A percentile compares a stretch with the other conserved stretches of the same genome.
Conservation (phyloP, 2,329 filamentous ascomycete genomes). For the Penicillium sp. region DNA sequence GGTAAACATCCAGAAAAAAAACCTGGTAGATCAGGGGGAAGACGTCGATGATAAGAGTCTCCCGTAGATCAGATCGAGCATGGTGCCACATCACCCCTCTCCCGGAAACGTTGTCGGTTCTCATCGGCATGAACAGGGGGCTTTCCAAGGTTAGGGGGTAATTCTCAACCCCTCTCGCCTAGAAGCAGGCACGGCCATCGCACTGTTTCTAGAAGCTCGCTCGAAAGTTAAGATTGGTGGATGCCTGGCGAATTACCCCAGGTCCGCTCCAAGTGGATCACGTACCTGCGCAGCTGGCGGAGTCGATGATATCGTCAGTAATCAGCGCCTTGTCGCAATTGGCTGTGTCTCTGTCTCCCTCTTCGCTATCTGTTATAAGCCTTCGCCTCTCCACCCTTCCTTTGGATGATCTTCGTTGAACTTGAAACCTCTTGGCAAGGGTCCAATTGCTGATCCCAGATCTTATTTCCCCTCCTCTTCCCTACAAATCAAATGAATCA, state of each 20-base stretch:
- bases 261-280: conserved; percentile 27
- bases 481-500: not conserved
- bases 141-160: not conserved
- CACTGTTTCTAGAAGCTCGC: conserved; percentile 26
- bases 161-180: conserved; percentile 19
- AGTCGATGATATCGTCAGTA: conserved; percentile 26
- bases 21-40: conserved; percentile 3
- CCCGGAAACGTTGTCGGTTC: conserved; percentile 18
- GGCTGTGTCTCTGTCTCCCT: conserved; percentile 10
- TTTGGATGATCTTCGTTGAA: conserved; percentile 21
- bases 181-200: conserved; percentile 12
- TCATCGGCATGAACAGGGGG: conserved; percentile 15
- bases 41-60: not conserved
- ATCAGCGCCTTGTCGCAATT: conserved; percentile 27
- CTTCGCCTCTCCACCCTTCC: conserved; percentile 18
- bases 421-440: conserved; percentile 17
- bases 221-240: conserved; percentile 20
- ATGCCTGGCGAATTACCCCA: conserved; percentile 29
- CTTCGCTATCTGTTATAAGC: conserved; percentile 26
- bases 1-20: not conserved
- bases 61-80: conserved; percentile 6
- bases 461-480: not conserved
- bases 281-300: conserved; percentile 25
- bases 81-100: conserved; percentile 8
- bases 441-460: conserved; percentile 19